These are phyloP conservation scores for Paramecium octaurelia DNA, from an alignment of 73 alveolate species.

Conservation along the genomic window DNA sequence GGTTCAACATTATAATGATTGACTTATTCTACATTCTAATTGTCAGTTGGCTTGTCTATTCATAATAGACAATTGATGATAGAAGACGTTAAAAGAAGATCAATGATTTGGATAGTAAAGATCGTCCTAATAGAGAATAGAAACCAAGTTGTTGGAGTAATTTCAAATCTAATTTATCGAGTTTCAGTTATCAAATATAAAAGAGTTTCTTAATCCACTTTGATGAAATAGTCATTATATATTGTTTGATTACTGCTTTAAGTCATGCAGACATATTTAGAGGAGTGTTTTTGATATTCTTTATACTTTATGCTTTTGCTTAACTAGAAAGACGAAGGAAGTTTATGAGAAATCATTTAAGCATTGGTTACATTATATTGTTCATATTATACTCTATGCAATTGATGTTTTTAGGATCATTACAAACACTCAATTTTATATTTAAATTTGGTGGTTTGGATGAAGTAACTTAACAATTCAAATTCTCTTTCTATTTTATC, in stretches of 20 bases:
- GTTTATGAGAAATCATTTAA: slow-evolving; percentile 16
- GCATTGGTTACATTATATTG: not conserved
- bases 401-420: not conserved
- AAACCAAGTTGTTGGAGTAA: not conserved
- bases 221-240: slow-evolving; percentile 36
- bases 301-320: slow-evolving; percentile 26
- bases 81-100: not conserved
- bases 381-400: not conserved
- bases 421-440: not conserved
- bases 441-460: not conserved
- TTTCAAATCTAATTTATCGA: not conserved
- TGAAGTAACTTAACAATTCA: slow-evolving; percentile 9
- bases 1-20: not conserved
- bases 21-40: slow-evolving; percentile 3
- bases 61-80: not conserved
- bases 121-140: not conserved
- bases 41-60: slow-evolving; percentile 21
- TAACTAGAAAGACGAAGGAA: not conserved
- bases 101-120: not conserved
- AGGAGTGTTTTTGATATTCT: slow-evolving; percentile 17
- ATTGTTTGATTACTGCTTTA: not conserved
- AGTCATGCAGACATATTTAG: slow-evolving; percentile 29
- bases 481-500: not conserved
- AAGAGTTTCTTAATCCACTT: slow-evolving; percentile 5
- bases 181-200: not conserved